Base-by-base conservation (phyloP, 805 yeast genomes). In the Yarrowia keelungensis region DNA sequence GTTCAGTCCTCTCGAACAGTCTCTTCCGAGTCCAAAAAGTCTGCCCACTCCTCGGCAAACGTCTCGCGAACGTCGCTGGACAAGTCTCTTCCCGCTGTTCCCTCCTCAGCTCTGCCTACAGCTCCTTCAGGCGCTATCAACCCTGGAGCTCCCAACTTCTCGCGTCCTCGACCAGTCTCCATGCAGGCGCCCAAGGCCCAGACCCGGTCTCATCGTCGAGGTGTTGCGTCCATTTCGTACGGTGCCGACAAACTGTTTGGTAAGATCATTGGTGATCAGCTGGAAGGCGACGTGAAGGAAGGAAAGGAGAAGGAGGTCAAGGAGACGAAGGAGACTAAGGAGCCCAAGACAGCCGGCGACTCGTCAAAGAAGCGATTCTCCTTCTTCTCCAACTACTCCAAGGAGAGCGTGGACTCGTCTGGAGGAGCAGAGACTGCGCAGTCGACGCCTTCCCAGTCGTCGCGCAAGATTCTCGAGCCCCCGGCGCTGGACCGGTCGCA, bases 171-270 rank as follows among this genome's bases (percentile, higher is more conserved):
- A 38, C 67, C 67, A 2, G 67, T 62, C 26, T 62, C 67, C 53
- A 62, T 62, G 67, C 67, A 62, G 26, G 67, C 67, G 3, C 67
- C 67, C 56, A 62, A 62, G 46, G 36, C 67, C 14, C 38, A 19
- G 38, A 9, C 16, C 16, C 53, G 66, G 45, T n/a, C 65, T 39
- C 76, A 74, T 46, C 69, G 71, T 8, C 71, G 76, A 22, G 75
- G 71, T 4, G 68, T 72, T 11, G 70, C 74, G 14, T 70, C 73
- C 45, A 71, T 74, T 16, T 74, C 76, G 1, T 74, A 72, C 58
- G 75, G 75, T 8, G 75, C 75, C 12, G 75, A 73, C 62, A 71
- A 68, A 43, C 67, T 73, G 19, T 70, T 73, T 49, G 70, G 75
- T 43, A 73, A 71, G 70, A 59, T 74, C 22, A 70, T 73, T 26